These are phyloP conservation scores for Coemansia sp. DNA, from an alignment of 192 early-diverging fungal species.

Conservation along the genomic window DNA sequence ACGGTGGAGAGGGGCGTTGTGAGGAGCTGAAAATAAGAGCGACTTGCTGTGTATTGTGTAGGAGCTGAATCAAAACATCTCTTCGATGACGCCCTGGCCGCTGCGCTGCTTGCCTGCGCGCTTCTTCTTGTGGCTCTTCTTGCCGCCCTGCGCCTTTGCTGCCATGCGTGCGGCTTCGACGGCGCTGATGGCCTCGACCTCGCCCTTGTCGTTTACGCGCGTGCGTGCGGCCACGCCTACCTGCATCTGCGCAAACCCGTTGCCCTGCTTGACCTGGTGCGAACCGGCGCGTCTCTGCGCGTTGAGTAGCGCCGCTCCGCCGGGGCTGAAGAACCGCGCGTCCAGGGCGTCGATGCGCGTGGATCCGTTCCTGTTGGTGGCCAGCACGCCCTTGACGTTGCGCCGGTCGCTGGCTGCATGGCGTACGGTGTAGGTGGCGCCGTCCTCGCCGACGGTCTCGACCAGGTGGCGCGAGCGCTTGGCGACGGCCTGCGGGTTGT, in stretches of 20 bases:
- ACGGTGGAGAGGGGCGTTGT: no score
- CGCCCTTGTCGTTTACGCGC: slow-evolving; percentile 50
- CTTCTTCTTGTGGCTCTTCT: slow-evolving; percentile 65
- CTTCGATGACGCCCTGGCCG: slow-evolving; percentile 52
- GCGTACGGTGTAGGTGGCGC: slow-evolving; percentile 22
- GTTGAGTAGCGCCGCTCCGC: slow-evolving; percentile 9
- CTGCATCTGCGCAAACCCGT: slow-evolving; percentile 36
- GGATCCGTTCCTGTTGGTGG: slow-evolving; percentile 42
- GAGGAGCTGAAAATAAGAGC: not conserved
- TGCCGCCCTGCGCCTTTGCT: slow-evolving; percentile 58
- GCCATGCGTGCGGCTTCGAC: slow-evolving; percentile 58
- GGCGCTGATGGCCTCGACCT: slow-evolving; percentile 45
- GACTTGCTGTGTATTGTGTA: not conserved
- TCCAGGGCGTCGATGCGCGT: slow-evolving; percentile 32
- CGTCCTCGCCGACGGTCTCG: slow-evolving; percentile 54
- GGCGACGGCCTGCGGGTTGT: slow-evolving; percentile 55
- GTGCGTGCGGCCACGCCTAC: slow-evolving; percentile 29
- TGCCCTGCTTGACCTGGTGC: slow-evolving; percentile 33
- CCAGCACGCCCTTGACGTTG: slow-evolving; percentile 54
- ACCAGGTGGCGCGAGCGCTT: slow-evolving; percentile 34
- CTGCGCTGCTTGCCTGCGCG: slow-evolving; percentile 71
- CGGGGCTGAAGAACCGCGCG: slow-evolving; percentile 33
- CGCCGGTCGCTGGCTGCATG: slow-evolving; percentile 56
- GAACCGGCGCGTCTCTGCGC: slow-evolving; percentile 30
- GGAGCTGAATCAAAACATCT: not conserved